phyloP scores from a whole-genome alignment of 768 basidiomycete genomes.

The Agaricus blazei region DNA sequence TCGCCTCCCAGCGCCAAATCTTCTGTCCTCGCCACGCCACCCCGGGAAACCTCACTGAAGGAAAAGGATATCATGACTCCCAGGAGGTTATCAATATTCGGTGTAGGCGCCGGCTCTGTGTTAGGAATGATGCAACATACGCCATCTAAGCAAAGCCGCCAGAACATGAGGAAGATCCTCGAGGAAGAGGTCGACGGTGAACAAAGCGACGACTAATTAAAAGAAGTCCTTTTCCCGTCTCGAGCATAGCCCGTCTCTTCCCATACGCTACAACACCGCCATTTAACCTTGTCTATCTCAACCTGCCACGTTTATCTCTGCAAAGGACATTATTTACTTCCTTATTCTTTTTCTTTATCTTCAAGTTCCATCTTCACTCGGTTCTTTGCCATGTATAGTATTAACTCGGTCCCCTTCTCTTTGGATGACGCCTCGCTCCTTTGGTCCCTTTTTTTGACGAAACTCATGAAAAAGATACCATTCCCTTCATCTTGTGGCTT shows the following conservation, averaged over 20 bases:
- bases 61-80: not conserved
- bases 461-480: slow-evolving; percentile 7
- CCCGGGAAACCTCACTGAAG: not conserved
- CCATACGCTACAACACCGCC: not conserved
- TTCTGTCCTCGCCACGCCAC: not conserved
- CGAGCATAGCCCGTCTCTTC: not conserved
- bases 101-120: slow-evolving; percentile 6
- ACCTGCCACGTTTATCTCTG: not conserved
- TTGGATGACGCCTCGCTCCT: not conserved
- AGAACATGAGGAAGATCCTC: slow-evolving; percentile 24
- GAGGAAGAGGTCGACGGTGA: slow-evolving; percentile 31
- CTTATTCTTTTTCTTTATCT: slow-evolving; percentile 4
- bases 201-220: slow-evolving; percentile 13
- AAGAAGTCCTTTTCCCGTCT: not conserved
- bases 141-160: slow-evolving; percentile 18
- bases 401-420: not conserved
- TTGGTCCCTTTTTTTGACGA: not conserved
- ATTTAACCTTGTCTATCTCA: not conserved
- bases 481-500: not conserved
- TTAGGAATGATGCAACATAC: slow-evolving; percentile 19
- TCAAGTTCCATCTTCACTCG: not conserved
- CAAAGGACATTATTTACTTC: not conserved
- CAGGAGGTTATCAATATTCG: slow-evolving; percentile 4
- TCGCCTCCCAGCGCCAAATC: slow-evolving; percentile 16
- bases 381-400: slow-evolving; percentile 3